These are phyloP conservation scores for Blumeria graminis DNA, from an alignment of 2,329 filamentous ascomycete species.

Conservation along the genomic window DNA sequence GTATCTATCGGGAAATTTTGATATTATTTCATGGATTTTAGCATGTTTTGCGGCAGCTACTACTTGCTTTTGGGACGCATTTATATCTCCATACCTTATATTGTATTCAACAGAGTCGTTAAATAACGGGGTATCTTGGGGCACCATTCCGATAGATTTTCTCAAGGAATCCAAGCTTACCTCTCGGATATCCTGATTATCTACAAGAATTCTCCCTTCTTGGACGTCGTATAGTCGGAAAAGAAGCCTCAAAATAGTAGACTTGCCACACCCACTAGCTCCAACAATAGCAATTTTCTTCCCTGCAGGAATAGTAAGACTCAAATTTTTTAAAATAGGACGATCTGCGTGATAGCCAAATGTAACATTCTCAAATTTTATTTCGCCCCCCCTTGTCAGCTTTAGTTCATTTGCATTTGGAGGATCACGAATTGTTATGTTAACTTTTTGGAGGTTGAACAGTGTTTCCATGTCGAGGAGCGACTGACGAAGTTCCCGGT, in stretches of 20 bases:
- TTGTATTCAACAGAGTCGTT: conserved; percentile 94
- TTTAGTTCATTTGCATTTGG: conserved; percentile 48
- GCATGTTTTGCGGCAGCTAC: conserved; percentile 57
- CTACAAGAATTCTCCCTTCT: conserved; percentile 63
- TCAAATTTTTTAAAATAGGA: conserved; percentile 66
- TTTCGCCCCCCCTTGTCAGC: conserved; percentile 59
- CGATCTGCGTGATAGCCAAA: conserved; percentile 80
- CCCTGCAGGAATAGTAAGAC: conserved; percentile 74
- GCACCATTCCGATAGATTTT: conserved; percentile 75
- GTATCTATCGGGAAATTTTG: conserved; percentile 67
- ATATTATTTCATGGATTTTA: conserved; percentile 62
- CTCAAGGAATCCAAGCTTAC: conserved; percentile 66
- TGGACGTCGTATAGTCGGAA: conserved; percentile 92
- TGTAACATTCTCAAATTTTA: conserved; percentile 80
- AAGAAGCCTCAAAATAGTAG: conserved; percentile 67
- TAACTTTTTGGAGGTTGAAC: conserved; percentile 93
- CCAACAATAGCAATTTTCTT: conserved; percentile 93
- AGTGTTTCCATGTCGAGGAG: conserved; percentile 96
- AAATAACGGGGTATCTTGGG: conserved; percentile 90
- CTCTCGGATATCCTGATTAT: conserved; percentile 74
- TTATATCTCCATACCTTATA: conserved; percentile 72
- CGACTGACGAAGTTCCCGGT: conserved; percentile 83
- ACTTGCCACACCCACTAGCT: conserved; percentile 88
- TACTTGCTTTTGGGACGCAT: conserved; percentile 49
- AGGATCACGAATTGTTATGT: conserved; percentile 61